Evolutionary conservation across 768 basidiomycete species (phyloP), one percentile per base, ranked within the genome.

Genomic region (Suillus tomentosus): DNA sequence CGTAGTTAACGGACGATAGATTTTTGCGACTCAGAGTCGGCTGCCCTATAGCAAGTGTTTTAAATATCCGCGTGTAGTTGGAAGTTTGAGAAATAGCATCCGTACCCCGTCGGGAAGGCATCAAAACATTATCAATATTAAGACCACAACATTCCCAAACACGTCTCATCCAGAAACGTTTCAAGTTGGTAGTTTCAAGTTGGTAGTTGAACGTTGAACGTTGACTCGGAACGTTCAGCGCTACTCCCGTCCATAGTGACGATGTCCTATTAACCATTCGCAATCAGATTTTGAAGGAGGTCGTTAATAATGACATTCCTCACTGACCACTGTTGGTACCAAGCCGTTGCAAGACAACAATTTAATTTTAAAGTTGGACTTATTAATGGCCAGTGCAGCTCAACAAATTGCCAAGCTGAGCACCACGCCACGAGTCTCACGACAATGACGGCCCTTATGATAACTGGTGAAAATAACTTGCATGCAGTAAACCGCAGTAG

Each of bases 281-380:
- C 27, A 53, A 17, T 53, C 53, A 34, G 51, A 31, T 5, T 54
- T 54, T 11, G 19, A 58, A 57, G 39, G 5, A 58, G 39, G 36
- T 5, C 9, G 39, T 10, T 24, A 3, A 13, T 48, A 48, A 11
- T 37, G 22, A 5, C 17, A 3, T 22, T 58, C 19, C 24, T 42
- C 17, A 58, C 57, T 42, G 22, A 40, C 9, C 15, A 57, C 36
- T 10, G 36, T 17, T 15, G 24, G 17, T 34, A 10, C 31, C 53
- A 54, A 54, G 53, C 31, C 10, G 31, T n/a, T 54, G 53, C 31
- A 54, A 31, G 53, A 34, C 53, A 54, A 34, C 31, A 34, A n/a
- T 34, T 54, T 54, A 34, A n/a, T 34, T 54, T 54, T 11, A 5
- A 34, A 36, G 36, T 37, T 37, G 36, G 36, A 37, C 36, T 37